Percentiles rank a stretch among this genome's conserved stretches.
Conservation (phyloP, 176 grass and related monocot species). For the Elymus sibiricus region DNA sequence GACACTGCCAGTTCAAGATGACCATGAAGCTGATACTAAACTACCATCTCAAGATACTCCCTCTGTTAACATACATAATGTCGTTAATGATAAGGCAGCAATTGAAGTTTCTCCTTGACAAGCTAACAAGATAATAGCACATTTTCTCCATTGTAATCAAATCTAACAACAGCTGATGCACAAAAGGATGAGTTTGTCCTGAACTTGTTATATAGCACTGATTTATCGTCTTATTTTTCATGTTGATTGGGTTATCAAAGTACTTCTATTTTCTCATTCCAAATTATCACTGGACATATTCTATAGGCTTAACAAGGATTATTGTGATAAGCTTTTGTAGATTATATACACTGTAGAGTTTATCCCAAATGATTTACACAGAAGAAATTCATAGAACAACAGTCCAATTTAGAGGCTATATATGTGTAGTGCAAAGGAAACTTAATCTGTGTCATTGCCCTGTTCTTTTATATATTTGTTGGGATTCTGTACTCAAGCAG, state of each 20-base stretch:
- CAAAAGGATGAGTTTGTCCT: conserved; percentile 39
- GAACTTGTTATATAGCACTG: neutral
- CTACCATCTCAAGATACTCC: conserved; percentile 20
- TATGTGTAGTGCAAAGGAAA: too few species aligned
- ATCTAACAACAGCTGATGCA: conserved; percentile 15
- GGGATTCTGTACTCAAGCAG: too few species aligned
- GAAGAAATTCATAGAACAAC: neutral
- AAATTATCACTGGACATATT: neutral
- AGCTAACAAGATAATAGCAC: conserved; percentile 22
- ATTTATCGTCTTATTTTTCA: neutral
- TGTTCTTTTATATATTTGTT: too few species aligned
- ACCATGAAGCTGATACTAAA: conserved; percentile 35
- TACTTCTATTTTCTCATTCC: neutral
- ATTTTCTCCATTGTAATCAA: conserved; percentile 30
- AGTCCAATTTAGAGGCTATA: too few species aligned
- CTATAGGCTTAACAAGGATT: neutral
- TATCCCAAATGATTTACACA: neutral
- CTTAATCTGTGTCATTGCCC: too few species aligned
- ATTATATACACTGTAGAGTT: neutral
- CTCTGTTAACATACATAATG: conserved; percentile 25
- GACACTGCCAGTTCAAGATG: conserved; percentile 22
- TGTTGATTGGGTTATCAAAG: neutral
- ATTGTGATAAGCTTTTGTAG: neutral
- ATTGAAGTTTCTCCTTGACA: conserved; percentile 33
- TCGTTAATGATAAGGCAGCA: conserved; percentile 31